Percentiles rank a stretch among this genome's conserved stretches.
Conservation (phyloP, 2,329 filamentous ascomycete genomes). For the Fusarium albosuccineum region DNA sequence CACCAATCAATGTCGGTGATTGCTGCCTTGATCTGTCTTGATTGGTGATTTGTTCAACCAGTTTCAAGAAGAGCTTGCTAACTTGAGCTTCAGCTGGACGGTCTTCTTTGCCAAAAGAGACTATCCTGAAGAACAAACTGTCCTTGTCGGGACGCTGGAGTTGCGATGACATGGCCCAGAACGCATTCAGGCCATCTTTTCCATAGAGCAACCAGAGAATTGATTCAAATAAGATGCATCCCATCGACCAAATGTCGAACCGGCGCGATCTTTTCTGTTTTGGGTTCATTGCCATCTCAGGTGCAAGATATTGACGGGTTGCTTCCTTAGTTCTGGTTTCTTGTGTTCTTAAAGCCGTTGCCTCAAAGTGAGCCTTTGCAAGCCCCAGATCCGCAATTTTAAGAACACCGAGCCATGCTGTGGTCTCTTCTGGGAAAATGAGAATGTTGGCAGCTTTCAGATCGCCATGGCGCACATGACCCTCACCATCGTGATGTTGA, state of each 20-base stretch:
- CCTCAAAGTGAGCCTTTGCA: not conserved
- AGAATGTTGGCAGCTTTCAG: not conserved
- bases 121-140: not conserved
- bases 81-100: not conserved
- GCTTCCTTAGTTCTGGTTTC: not conserved
- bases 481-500: no score
- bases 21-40: not conserved
- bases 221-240: not conserved
- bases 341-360: not conserved
- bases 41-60: not conserved
- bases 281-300: not conserved
- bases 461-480: not conserved
- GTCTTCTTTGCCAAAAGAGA: no score
- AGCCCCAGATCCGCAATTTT: not conserved
- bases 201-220: not conserved
- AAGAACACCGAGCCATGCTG: not conserved
- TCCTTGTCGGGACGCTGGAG: not conserved
- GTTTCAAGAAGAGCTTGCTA: not conserved
- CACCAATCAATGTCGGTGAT: not conserved
- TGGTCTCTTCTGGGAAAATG: not conserved
- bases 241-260: not conserved
- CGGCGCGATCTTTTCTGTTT: fast-evolving
- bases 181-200: not conserved
- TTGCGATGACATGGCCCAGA: not conserved
- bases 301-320: not conserved